Conservation (phyloP, 2,329 filamentous ascomycete species). For the Penicillium paneum region DNA sequence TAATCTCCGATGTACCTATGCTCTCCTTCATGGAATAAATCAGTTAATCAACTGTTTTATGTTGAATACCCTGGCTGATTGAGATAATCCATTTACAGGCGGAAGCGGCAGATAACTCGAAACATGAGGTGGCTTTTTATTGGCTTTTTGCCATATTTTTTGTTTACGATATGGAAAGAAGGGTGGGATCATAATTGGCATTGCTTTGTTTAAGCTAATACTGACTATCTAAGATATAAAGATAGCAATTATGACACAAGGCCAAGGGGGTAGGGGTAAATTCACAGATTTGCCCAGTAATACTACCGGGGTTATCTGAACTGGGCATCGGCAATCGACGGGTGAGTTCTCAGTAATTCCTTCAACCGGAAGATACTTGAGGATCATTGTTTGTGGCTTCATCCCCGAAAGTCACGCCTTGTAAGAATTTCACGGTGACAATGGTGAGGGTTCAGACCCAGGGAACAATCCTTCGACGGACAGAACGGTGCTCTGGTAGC, state of each 20-base stretch:
- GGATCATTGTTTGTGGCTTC: slow-evolving; percentile 7
- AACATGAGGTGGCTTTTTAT: neutral
- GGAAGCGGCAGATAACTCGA: neutral
- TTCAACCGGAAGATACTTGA: slow-evolving; percentile 2
- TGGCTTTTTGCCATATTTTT: neutral
- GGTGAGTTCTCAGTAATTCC: neutral
- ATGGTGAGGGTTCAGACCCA: slow-evolving; percentile 13
- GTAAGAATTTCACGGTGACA: slow-evolving; percentile 9
- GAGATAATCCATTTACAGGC: no score
- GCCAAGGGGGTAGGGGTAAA: slow-evolving; percentile 10
- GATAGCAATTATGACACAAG: slow-evolving; percentile 17
- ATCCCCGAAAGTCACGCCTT: slow-evolving; percentile 7
- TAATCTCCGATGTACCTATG: neutral
- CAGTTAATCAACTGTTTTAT: neutral
- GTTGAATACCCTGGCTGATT: neutral
- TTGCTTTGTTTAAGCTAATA: slow-evolving; percentile 9
- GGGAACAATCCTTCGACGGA: slow-evolving; percentile 6
- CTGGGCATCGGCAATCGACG: slow-evolving; percentile 5
- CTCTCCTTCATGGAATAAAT: neutral
- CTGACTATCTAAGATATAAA: slow-evolving; percentile 10
- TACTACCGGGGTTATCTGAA: slow-evolving; percentile 2
- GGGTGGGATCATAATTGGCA: slow-evolving; percentile 1
- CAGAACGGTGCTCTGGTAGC: slow-evolving; percentile 6
- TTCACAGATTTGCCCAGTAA: slow-evolving; percentile 15
- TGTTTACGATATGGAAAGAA: neutral